Base-by-base conservation (phyloP, 768 basidiomycete genomes). In the Hericium erinaceus region DNA sequence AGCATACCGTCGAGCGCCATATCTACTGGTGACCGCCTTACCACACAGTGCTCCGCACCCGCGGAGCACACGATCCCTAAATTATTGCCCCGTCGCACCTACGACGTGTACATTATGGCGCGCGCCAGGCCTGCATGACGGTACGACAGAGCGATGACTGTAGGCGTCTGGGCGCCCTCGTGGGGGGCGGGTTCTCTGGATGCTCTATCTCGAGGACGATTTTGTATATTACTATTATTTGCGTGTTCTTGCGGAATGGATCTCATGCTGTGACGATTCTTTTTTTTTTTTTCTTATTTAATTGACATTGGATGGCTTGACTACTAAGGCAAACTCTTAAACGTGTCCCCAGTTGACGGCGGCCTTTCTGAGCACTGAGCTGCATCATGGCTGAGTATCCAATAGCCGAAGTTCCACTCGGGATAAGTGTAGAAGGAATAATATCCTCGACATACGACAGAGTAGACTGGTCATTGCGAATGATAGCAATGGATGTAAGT, bases 1-100 rank as follows among this genome's bases (percentile, higher is more conserved):
- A 76, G 49, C 75, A 81, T 59, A 88, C 85, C 61, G 67, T 90
- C 66, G 87, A 90, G 70, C 84, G 89, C 57, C 76, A 79, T 60
- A 79, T 91, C 65, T 85, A 86, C 73, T 92, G 84, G 85, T 91
- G 57, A 39, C 44, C 33, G 33, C 33, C 33, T 10, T 8, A 8
- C 33, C 44, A 46, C 44, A 46, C 44, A 7, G n/a, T 46, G 9
- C 44, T 18, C n/a, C 44, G 9, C 18, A 44, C 13, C 41, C 41
- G 41, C 41, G 41, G 20, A 15, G 41, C 41, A 8, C 44, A 46
- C 15, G 6, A 10, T 33, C 9, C 33, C 44, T 46, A 20, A 18
- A 46, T 46, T 46, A 18, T 46, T 46, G 1, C 18, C 44, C 44
- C 44, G 9, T 46, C 44, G n/a, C 44, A 48, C n/a, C 44, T 4